Evolutionary conservation across 2,329 filamentous ascomycete species (phyloP), one percentile per base, ranked within the genome.

Genomic region (Fusarium pseudoanthophilum): DNA sequence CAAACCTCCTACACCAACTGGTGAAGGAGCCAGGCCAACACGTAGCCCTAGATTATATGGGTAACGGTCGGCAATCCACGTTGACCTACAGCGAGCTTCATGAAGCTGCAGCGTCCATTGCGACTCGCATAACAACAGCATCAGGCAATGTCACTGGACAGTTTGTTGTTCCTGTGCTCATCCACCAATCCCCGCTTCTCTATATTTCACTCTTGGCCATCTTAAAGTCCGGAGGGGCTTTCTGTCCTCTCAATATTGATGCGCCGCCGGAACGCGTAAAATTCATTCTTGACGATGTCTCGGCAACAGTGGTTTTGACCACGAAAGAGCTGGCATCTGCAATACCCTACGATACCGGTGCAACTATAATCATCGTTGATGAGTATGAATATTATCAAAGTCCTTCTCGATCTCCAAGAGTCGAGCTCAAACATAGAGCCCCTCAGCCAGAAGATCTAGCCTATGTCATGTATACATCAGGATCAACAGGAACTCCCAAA

Each of bases 391-490:
- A 66, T 43, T 42, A 64, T 30, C 28, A 32, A 39, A 32, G 16
- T 34, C 15, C 53, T 18, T 11, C 46, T 37, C 40, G 55, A 49
- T 39, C 36, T 30, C 28, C 49, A 15, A n/a, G 53, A 28, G 20
- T 58, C 59, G 46, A 67, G 46, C 11, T 45, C 30, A 40, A 69
- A 32, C 68, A 73, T 60, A 73, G 76, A 64, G 55, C 52, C 28
- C 70, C 77, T n/a, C 57, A 45, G 3, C 77, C 82, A 2, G 77
- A 83, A 3, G 83, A 87, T 67, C 80, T 95, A 30, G 94, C 95
- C 30, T 98, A 98, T 84, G 89, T 97, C 67, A 95, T 97, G 90
- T 98, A 97, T 80, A 97, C 95, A 2, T 97, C 94, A 51, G 95
- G 95, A 7, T 97, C 94, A 10, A 97, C 95, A 1, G 95, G 95